A percentile compares a stretch with the other conserved stretches of the same genome.
phyloP scores from a whole-genome alignment of 441 rosid genomes.

The Rhodomyrtus psidioides region DNA sequence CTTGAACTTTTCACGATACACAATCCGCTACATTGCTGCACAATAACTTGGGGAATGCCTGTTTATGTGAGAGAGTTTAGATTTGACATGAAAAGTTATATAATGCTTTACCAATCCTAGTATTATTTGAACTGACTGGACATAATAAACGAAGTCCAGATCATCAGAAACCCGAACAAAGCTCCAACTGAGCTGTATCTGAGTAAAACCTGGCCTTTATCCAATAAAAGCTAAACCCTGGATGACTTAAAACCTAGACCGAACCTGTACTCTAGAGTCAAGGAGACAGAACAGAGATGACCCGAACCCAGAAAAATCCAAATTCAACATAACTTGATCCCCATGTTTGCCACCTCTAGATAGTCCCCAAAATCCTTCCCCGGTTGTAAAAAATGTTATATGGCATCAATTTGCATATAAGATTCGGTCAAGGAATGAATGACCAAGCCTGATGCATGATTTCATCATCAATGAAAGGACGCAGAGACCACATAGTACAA shows the following conservation, averaged over 20 bases:
- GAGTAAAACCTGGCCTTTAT: neutral
- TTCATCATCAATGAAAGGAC: constrained; percentile 63
- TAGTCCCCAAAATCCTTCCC: neutral
- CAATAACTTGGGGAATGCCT: neutral
- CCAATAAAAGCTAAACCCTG: neutral
- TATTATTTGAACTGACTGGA: neutral
- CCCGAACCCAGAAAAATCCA: neutral
- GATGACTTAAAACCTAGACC: neutral
- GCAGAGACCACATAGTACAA: constrained; percentile 76
- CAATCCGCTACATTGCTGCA: neutral
- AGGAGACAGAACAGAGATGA: neutral
- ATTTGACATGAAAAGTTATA: neutral
- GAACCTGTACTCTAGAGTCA: neutral
- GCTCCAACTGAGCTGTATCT: neutral
- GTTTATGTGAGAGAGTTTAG: neutral
- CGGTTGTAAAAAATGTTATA: neutral
- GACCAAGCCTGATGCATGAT: constrained; percentile 57
- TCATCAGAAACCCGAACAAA: neutral
- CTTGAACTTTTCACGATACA: neutral
- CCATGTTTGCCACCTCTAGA: neutral
- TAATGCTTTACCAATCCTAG: neutral
- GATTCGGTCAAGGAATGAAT: constrained; percentile 17
- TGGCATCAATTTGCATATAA: neutral
- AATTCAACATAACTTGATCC: neutral
- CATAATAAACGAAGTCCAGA: neutral